Conservation (phyloP, 257 asterid species). For the Eustoma russellianum region DNA sequence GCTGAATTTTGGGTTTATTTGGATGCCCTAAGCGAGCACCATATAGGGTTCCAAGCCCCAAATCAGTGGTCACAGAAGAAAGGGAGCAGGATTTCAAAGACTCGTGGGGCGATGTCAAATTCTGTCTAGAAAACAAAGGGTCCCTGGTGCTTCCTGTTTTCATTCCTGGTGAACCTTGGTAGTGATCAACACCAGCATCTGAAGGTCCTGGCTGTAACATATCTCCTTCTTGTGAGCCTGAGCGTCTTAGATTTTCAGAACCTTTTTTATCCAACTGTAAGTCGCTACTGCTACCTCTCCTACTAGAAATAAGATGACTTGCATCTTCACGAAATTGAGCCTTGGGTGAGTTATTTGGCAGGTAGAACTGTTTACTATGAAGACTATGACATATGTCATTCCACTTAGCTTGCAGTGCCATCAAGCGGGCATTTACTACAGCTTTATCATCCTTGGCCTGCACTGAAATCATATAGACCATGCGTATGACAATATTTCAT, state of each 20-base stretch:
- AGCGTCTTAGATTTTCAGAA: constrained; percentile 17
- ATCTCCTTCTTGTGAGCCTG: constrained; percentile 22
- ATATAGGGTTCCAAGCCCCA: constrained; percentile 64
- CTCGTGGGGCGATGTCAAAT: constrained; percentile 17
- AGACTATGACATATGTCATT: constrained; percentile 69
- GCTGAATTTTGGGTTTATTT: constrained; percentile 25
- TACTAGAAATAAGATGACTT: constrained; percentile 16
- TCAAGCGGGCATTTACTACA: constrained; percentile 42
- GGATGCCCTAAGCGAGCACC: constrained; percentile 24
- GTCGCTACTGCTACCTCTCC: constrained; percentile 22
- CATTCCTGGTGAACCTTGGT: constrained; percentile 22
- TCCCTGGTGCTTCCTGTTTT: constrained; percentile 17
- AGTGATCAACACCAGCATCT: constrained; percentile 17
- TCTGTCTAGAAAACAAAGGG: constrained; percentile 15
- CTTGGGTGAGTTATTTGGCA: constrained; percentile 27
- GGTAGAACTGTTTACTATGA: constrained; percentile 39
- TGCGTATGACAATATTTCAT: constrained; percentile 25
- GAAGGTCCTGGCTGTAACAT: constrained; percentile 17
- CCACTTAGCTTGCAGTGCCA: constrained; percentile 70
- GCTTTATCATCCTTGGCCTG: constrained; percentile 66
- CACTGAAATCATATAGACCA: constrained; percentile 62
- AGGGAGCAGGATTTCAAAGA: constrained; percentile 19
- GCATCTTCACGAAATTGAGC: constrained; percentile 24
- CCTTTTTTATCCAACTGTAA: constrained; percentile 23
- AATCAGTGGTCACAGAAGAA: constrained; percentile 57